Conservation (phyloP, 139 green algal genomes). For the Protoeuglena noctilucae region DNA sequence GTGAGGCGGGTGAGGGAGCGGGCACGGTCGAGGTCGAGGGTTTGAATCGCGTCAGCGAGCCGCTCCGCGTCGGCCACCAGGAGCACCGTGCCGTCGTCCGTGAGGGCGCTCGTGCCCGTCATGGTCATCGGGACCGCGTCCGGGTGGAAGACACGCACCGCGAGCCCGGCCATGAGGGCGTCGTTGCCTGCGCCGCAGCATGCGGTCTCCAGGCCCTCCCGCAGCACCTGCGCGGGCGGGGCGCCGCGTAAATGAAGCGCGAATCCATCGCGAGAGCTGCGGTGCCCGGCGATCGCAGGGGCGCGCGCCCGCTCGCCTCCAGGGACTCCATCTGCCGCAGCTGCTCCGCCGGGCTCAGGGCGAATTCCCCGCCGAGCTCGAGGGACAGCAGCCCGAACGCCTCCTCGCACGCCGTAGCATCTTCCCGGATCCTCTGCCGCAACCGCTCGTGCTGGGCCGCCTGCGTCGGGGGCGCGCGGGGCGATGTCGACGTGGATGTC, state of each 20-base stretch:
- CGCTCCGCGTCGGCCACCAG: slow-evolving; percentile 38
- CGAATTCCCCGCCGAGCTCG: slow-evolving; percentile 48
- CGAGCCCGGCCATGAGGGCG: too few relatives aligned
- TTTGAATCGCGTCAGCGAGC: slow-evolving; percentile 25
- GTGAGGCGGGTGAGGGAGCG: slow-evolving; percentile 41
- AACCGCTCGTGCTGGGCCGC: slow-evolving; percentile 53
- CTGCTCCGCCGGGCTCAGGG: slow-evolving; percentile 37
- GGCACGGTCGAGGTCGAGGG: slow-evolving; percentile 49
- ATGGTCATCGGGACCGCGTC: too few relatives aligned
- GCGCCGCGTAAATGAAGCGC: too few relatives aligned
- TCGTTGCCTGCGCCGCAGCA: too few relatives aligned
- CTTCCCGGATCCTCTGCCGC: slow-evolving; percentile 35
- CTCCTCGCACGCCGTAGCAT: slow-evolving; percentile 34
- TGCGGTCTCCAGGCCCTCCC: too few relatives aligned
- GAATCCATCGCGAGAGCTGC: too few relatives aligned
- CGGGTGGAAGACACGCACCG: too few relatives aligned
- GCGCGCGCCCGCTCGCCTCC: not conserved
- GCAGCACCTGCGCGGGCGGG: too few relatives aligned
- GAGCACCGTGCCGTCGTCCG: slow-evolving; percentile 53
- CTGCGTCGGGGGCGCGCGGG: too few relatives aligned
- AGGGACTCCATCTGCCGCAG: slow-evolving; percentile 48
- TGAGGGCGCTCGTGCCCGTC: slow-evolving; percentile 34
- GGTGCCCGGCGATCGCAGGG: too few relatives aligned
- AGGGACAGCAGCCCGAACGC: slow-evolving; percentile 41
- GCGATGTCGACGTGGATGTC: too few relatives aligned